Evolutionary conservation across 192 early-diverging fungal species (phyloP).

Genomic region (Coemansia sp.): DNA sequence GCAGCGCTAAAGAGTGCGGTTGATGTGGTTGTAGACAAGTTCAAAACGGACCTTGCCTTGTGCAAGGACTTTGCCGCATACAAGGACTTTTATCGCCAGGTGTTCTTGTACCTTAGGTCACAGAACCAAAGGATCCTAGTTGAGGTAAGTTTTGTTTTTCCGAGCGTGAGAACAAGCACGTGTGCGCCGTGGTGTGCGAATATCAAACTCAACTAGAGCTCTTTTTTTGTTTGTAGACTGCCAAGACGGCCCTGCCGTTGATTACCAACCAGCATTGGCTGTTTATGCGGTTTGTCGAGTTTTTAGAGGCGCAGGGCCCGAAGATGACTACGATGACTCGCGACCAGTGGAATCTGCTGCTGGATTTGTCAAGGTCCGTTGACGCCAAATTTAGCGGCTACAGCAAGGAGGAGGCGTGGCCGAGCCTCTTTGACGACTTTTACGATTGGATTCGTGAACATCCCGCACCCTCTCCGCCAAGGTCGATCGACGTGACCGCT

Average conservation of each 20-base stretch:
- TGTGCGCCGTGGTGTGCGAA: not conserved
- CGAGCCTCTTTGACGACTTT: slow-evolving; percentile 48
- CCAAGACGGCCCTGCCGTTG: slow-evolving; percentile 23
- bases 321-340: slow-evolving; percentile 31
- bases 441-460: slow-evolving; percentile 24
- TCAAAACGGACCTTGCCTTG: slow-evolving; percentile 3
- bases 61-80: slow-evolving; percentile 45
- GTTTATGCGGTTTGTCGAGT: slow-evolving; percentile 38
- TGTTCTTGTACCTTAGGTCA: slow-evolving; percentile 32
- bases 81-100: slow-evolving; percentile 34
- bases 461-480: not conserved
- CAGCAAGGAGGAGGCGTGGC: slow-evolving; percentile 50
- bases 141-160: slow-evolving; percentile 26
- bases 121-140: slow-evolving; percentile 22
- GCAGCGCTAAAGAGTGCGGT: slow-evolving; percentile 17
- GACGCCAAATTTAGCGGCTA: slow-evolving; percentile 21
- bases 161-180: too few relatives aligned
- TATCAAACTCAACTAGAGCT: slow-evolving; percentile 1
- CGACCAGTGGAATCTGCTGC: slow-evolving; percentile 51
- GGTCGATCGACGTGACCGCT: not conserved
- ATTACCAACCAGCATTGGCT: slow-evolving; percentile 19
- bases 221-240: slow-evolving; percentile 21
- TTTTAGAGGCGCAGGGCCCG: slow-evolving; percentile 25
- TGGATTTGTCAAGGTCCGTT: slow-evolving; percentile 31
- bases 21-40: not conserved